A percentile compares a stretch with the other conserved stretches of the same genome.
These are phyloP conservation scores for Fabrea salina DNA, from an alignment of 169 alveolate species.

Conservation along the genomic window DNA sequence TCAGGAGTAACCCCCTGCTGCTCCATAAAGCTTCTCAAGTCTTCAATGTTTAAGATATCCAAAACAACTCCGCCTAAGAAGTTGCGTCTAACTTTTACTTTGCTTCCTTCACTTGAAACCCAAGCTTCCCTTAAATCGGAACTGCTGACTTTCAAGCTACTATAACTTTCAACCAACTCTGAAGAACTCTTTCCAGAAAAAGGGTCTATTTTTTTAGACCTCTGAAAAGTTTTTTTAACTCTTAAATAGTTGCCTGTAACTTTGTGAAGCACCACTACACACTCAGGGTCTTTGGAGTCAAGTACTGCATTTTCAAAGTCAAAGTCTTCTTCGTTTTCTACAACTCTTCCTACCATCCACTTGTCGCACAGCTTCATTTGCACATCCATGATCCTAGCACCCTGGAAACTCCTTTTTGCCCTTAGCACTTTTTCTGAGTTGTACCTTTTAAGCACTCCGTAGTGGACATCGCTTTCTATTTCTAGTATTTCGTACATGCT, in stretches of 20 bases:
- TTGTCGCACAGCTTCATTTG: not conserved
- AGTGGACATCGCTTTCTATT: constrained; percentile 16
- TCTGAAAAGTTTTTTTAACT: constrained; percentile 6
- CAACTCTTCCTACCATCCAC: constrained; percentile 17
- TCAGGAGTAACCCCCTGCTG: not conserved
- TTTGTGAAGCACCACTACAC: constrained; percentile 3
- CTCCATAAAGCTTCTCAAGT: not conserved
- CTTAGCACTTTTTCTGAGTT: not conserved
- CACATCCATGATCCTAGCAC: constrained; percentile 9
- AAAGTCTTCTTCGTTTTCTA: not conserved
- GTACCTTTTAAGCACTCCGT: not conserved
- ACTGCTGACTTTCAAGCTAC: not conserved
- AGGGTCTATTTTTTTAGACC: not conserved
- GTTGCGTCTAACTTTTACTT: not conserved
- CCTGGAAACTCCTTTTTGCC: constrained; percentile 1
- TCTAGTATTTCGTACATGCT: not conserved
- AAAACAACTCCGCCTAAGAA: constrained; percentile 24
- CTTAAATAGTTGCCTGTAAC: not conserved
- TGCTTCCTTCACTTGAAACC: not conserved
- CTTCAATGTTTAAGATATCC: not conserved
- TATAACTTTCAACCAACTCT: not conserved
- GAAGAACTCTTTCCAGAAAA: not conserved
- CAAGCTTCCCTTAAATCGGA: not conserved
- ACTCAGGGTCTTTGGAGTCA: not conserved
- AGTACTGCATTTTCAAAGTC: constrained; percentile 20